Conservation (phyloP, 1,284 basidiomycete genomes). For the Ceratobasidium papillatum region DNA sequence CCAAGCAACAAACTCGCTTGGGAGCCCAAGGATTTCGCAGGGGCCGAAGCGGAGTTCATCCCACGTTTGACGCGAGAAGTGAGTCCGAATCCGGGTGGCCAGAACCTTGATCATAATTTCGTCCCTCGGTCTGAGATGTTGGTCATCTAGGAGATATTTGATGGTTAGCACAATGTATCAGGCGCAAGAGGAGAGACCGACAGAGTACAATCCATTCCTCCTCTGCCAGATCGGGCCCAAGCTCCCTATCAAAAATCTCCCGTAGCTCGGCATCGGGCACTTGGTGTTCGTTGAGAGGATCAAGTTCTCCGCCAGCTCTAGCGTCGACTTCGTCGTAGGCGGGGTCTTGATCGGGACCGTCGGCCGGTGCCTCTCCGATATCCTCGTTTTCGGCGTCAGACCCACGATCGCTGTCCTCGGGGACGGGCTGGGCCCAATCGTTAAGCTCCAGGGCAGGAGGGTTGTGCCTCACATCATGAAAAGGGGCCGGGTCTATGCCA, state of each 20-base stretch:
- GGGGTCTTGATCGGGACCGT: neutral
- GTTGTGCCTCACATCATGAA: neutral
- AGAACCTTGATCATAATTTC: neutral
- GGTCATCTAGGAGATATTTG: neutral
- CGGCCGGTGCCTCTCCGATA: no score
- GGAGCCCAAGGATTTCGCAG: neutral
- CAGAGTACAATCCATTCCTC: neutral
- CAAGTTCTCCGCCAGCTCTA: neutral
- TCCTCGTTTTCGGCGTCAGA: no score
- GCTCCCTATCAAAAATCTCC: neutral
- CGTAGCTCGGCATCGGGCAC: neutral
- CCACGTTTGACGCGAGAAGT: neutral
- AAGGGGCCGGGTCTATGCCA: neutral
- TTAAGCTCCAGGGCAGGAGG: neutral
- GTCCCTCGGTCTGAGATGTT: neutral
- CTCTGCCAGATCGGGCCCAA: neutral
- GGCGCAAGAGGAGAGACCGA: neutral
- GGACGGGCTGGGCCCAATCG: neutral
- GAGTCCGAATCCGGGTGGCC: neutral
- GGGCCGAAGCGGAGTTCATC: neutral
- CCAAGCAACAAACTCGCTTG: slow-evolving; percentile 16
- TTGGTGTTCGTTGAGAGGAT: neutral
- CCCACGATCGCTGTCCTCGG: no score
- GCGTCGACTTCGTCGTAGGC: neutral
- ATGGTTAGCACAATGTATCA: neutral